These are phyloP conservation scores for Trichothecium sympodiale DNA, from an alignment of 2,329 filamentous ascomycete species.

Conservation along the genomic window DNA sequence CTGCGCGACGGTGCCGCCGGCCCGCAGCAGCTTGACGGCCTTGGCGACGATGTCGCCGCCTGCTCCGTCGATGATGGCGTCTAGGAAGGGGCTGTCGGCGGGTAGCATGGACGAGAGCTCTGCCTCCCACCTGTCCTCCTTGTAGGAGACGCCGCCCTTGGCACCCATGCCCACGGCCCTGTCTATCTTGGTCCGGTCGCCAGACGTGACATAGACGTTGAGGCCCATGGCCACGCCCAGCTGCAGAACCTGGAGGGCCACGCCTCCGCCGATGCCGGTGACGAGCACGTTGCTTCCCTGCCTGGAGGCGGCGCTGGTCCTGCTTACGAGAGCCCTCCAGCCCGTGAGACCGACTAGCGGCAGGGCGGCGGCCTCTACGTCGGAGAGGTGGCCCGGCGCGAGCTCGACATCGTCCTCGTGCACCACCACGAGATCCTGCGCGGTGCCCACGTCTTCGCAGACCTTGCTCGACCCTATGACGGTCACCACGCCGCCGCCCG, in stretches of 20 bases:
- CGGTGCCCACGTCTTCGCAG: conserved; percentile 53
- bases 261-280: conserved; percentile 88
- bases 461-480: conserved; percentile 57
- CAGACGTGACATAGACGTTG: conserved; percentile 73
- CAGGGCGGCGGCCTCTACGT: conserved; percentile 70
- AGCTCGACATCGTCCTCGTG: conserved; percentile 63
- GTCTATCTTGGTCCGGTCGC: conserved; percentile 63
- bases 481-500: conserved; percentile 44
- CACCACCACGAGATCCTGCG: conserved; percentile 62
- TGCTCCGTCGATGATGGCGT: conserved; percentile 83
- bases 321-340: conserved; percentile 76
- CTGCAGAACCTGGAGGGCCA: conserved; percentile 70
- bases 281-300: conserved; percentile 66
- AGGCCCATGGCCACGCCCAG: conserved; percentile 68
- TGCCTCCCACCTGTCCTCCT: conserved; percentile 70
- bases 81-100: conserved; percentile 54
- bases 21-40: conserved; percentile 58
- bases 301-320: conserved; percentile 53
- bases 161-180: conserved; percentile 65
- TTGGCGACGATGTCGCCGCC: conserved; percentile 74
- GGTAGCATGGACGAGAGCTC: conserved; percentile 54
- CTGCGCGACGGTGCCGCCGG: conserved; percentile 70
- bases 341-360: conserved; percentile 79
- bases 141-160: conserved; percentile 73
- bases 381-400: conserved; percentile 59